Evolutionary conservation across 495 filamentous ascomycete genomes (phyloP).

Genomic region (Xylaria castorea): DNA sequence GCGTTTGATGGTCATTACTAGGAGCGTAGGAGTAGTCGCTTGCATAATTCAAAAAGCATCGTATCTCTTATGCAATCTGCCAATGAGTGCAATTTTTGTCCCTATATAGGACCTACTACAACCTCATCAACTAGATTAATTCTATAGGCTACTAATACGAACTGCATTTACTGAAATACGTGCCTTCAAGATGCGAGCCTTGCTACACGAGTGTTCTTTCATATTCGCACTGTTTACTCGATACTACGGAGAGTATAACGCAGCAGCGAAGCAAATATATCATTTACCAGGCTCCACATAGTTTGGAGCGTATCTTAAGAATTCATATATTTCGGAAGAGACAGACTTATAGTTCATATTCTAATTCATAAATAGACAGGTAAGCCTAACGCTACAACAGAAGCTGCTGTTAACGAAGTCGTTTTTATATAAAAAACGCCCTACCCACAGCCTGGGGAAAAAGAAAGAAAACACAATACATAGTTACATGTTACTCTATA

Average conservation of each 20-base stretch:
- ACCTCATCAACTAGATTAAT: background rate
- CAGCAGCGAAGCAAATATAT: background rate
- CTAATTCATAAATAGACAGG: background rate
- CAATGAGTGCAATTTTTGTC: background rate
- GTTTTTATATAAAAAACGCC: background rate
- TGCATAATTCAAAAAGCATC: background rate
- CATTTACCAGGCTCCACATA: background rate
- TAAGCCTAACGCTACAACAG: background rate
- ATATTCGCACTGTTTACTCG: background rate
- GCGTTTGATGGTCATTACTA: background rate
- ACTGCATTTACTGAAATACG: background rate
- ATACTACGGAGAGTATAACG: background rate
- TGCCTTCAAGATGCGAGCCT: background rate
- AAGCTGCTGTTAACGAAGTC: background rate
- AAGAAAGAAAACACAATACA: background rate
- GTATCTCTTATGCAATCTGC: background rate
- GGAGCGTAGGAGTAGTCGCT: background rate
- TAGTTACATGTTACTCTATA: background rate
- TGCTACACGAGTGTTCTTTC: background rate
- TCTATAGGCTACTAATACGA: background rate
- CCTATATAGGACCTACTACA: background rate
- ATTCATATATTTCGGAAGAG: background rate
- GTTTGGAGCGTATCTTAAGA: background rate
- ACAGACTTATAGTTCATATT: background rate
- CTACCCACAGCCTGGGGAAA: background rate